These are phyloP conservation scores for Crassisporium funariophilum DNA, from an alignment of 768 basidiomycete genomes.

Conservation along the genomic window DNA sequence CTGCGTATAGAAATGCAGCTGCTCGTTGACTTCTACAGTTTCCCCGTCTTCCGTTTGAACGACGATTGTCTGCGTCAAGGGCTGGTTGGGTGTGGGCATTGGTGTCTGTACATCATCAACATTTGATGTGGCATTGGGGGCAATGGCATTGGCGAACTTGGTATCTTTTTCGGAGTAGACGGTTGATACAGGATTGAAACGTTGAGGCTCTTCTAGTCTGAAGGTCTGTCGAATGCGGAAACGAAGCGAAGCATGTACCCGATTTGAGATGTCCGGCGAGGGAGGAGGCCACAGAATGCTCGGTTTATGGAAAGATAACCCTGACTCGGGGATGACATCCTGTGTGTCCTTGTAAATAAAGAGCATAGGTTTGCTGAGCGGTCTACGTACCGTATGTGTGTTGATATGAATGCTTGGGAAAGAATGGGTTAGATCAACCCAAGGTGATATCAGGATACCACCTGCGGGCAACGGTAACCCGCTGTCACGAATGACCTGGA, in stretches of 20 bases:
- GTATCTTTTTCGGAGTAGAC: slow-evolving; percentile 17
- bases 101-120: background rate
- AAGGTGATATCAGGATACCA: slow-evolving; percentile 88
- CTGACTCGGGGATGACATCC: slow-evolving; percentile 82
- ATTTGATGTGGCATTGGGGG: slow-evolving; percentile 5
- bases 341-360: slow-evolving; percentile 29
- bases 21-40: slow-evolving; percentile 54
- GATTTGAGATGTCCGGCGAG: slow-evolving; percentile 58
- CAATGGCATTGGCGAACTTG: too few species aligned
- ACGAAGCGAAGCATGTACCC: slow-evolving; percentile 61
- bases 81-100: slow-evolving; percentile 15
- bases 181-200: slow-evolving; percentile 19
- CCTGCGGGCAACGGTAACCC: slow-evolving; percentile 85
- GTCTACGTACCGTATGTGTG: slow-evolving; percentile 69
- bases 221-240: slow-evolving; percentile 62
- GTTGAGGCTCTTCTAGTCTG: slow-evolving; percentile 29
- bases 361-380: background rate
- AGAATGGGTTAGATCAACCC: slow-evolving; percentile 91
- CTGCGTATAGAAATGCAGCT: slow-evolving; percentile 85
- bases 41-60: slow-evolving; percentile 54
- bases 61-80: slow-evolving; percentile 46
- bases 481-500: slow-evolving; percentile 86
- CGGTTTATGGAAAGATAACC: slow-evolving; percentile 78
- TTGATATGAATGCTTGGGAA: slow-evolving; percentile 89
- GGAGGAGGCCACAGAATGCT: slow-evolving; percentile 80